Evolutionary conservation across 2,329 filamentous ascomycete genomes (phyloP).

Genomic region (Xylaria sp.): DNA sequence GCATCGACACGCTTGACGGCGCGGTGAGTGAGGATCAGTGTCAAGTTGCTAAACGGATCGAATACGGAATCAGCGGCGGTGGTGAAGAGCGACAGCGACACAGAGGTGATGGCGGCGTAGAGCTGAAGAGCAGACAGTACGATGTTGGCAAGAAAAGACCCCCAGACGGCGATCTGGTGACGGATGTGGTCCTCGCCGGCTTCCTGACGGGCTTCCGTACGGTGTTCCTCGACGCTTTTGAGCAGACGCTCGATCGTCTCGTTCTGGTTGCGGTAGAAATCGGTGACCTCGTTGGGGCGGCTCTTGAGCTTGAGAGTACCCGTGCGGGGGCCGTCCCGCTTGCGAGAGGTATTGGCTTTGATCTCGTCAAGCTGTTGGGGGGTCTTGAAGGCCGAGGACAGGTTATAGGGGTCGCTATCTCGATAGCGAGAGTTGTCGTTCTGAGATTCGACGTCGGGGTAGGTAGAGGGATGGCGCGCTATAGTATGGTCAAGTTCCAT

Average conservation of each 20-base stretch:
- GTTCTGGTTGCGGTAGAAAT: constrained; percentile 92
- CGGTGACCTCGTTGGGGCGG: constrained; percentile 69
- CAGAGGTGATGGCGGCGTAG: constrained; percentile 86
- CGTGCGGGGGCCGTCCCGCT: constrained; percentile 63
- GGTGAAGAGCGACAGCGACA: constrained; percentile 95
- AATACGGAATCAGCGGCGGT: constrained; percentile 97
- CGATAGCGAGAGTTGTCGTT: constrained; percentile 52
- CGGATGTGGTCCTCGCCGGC: constrained; percentile 84
- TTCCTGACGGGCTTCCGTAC: constrained; percentile 81
- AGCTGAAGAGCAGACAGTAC: constrained; percentile 83
- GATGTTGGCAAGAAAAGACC: constrained; percentile 82
- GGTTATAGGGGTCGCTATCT: constrained; percentile 83
- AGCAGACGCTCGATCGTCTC: constrained; percentile 91
- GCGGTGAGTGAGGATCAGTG: constrained; percentile 85
- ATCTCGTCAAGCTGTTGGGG: constrained; percentile 80
- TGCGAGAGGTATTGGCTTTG: constrained; percentile 81
- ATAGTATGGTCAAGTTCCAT: constrained; percentile 52
- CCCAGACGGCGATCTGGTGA: constrained; percentile 73
- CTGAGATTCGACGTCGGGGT: constrained; percentile 60
- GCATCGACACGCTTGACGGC: constrained; percentile 90
- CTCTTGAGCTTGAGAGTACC: constrained; percentile 34
- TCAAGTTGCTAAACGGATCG: constrained; percentile 89
- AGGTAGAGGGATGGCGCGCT: constrained; percentile 55
- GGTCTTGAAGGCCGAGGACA: constrained; percentile 82
- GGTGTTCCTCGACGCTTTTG: constrained; percentile 92